A percentile compares a stretch with the other conserved stretches of the same genome.
Conservation (phyloP, 2,329 filamentous ascomycete genomes). For the Clarireedia monteithiana region DNA sequence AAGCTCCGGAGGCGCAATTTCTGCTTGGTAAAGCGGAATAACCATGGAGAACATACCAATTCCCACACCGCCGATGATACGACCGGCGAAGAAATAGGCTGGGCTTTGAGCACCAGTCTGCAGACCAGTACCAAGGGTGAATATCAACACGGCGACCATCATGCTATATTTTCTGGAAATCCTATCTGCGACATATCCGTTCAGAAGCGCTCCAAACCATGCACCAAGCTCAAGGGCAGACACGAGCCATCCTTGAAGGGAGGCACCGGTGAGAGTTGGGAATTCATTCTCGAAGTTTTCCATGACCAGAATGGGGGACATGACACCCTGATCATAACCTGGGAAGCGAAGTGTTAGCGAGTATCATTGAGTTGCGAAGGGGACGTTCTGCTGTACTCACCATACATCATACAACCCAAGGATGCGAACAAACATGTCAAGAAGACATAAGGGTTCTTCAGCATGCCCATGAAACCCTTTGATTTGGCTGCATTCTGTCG, state of each 20-base stretch:
- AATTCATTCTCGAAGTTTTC: constrained; percentile 32
- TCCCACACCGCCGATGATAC: constrained; percentile 41
- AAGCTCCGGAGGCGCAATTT: constrained; percentile 49
- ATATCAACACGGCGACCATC: constrained; percentile 41
- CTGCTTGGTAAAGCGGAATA: constrained; percentile 53
- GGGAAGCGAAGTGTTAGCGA: not conserved
- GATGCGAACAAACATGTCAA: constrained; percentile 30
- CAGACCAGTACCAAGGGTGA: constrained; percentile 42
- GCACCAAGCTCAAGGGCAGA: constrained; percentile 31
- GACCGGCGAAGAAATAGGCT: constrained; percentile 45
- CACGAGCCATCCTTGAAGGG: constrained; percentile 29
- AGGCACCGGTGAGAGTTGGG: constrained; percentile 27
- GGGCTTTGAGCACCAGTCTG: constrained; percentile 36
- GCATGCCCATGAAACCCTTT: constrained; percentile 33
- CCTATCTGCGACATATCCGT: constrained; percentile 36
- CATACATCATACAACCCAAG: constrained; percentile 25
- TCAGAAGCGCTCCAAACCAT: constrained; percentile 24
- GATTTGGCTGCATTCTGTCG: constrained; percentile 32
- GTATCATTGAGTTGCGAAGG: not conserved
- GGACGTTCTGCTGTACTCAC: constrained; percentile 6
- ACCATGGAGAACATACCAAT: constrained; percentile 42
- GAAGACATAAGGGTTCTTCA: constrained; percentile 35
- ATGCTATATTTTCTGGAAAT: constrained; percentile 45
- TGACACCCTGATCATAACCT: constrained; percentile 31
- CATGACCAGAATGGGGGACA: constrained; percentile 31